These are phyloP conservation scores for Amaranthus tricolor DNA, from an alignment of 179 eudicot species.

Conservation along the genomic window DNA sequence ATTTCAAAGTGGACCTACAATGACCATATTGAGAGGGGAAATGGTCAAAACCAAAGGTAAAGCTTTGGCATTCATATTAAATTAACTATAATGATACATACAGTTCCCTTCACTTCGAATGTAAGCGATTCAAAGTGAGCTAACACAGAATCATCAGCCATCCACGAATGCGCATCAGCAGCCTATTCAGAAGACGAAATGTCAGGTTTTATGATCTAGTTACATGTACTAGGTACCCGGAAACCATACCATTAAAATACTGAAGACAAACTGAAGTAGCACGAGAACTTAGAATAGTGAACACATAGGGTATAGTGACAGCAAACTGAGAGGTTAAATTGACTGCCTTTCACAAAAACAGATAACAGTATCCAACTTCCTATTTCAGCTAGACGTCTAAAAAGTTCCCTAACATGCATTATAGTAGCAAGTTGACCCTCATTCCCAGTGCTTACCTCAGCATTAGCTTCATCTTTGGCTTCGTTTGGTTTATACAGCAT, in stretches of 20 bases:
- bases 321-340: not conserved
- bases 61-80: conserved; percentile 7
- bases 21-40: conserved; percentile 16
- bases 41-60: conserved; percentile 13
- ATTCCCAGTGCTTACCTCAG: conserved; percentile 43
- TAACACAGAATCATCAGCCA: conserved; percentile 59
- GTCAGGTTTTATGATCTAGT: conserved; percentile 2
- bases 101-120: conserved; percentile 68
- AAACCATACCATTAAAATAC: not conserved
- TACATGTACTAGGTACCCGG: not conserved
- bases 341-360: not conserved
- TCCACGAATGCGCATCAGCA: conserved; percentile 60
- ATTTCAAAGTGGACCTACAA: conserved; percentile 55
- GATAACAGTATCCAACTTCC: not conserved
- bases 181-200: conserved; percentile 35
- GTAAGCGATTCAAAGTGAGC: conserved; percentile 79
- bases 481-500: conserved; percentile 58
- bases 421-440: not conserved
- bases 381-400: not conserved
- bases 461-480: conserved; percentile 51
- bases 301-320: not conserved
- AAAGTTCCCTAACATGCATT: not conserved
- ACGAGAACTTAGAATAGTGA: not conserved
- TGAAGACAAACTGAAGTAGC: not conserved
- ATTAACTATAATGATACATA: conserved; percentile 31